Percentiles rank a stretch among this genome's conserved stretches.
These are phyloP conservation scores for Lecanosticta acicola DNA, from an alignment of 2,329 filamentous ascomycete genomes.

Conservation along the genomic window DNA sequence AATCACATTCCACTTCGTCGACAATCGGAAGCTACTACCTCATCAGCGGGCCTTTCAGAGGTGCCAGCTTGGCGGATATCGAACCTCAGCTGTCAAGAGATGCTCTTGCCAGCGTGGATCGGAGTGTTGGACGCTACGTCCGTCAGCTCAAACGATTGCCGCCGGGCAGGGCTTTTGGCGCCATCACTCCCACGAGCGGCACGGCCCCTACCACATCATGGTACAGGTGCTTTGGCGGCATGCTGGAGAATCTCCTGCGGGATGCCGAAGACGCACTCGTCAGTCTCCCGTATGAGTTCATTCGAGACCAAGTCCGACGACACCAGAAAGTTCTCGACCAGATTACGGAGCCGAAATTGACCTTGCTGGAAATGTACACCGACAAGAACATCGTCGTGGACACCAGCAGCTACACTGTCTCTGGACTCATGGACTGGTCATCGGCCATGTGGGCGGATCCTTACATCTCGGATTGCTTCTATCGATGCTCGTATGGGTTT, in stretches of 20 bases:
- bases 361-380: constrained; percentile 45
- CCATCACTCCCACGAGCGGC: constrained; percentile 22
- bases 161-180: constrained; percentile 45
- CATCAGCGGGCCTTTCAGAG: constrained; percentile 27
- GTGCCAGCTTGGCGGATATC: constrained; percentile 24
- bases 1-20: constrained; percentile 24
- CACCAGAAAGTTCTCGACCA: constrained; percentile 45
- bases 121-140: constrained; percentile 37
- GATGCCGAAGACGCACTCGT: constrained; percentile 56
- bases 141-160: constrained; percentile 42
- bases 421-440: constrained; percentile 49
- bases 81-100: constrained; percentile 30
- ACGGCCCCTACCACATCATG: constrained; percentile 39
- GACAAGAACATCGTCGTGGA: constrained; percentile 50
- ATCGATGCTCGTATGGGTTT: constrained; percentile 37
- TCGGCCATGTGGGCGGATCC: constrained; percentile 54
- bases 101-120: constrained; percentile 37
- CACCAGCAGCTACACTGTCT: constrained; percentile 37
- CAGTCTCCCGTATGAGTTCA: constrained; percentile 51
- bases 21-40: constrained; percentile 24
- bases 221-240: constrained; percentile 47
- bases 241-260: constrained; percentile 50
- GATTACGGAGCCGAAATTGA: constrained; percentile 48
- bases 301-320: constrained; percentile 46
- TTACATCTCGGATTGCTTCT: constrained; percentile 49